Evolutionary conservation across 1,139 yeast species (phyloP).

Genomic region (Protomyces inouyei): DNA sequence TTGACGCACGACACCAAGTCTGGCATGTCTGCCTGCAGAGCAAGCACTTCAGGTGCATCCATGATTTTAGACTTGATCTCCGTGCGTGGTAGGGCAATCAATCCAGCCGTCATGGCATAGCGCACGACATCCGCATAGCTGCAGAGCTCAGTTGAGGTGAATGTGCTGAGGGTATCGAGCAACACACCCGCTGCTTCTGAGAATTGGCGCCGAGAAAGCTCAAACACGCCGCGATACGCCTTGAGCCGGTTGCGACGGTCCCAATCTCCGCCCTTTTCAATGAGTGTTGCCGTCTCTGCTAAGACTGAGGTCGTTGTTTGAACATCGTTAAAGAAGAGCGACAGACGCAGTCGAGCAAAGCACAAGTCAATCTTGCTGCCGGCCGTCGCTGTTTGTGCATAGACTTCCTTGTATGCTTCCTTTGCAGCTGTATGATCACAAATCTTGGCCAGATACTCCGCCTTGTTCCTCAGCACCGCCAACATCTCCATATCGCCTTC

Average conservation of each 20-base stretch:
- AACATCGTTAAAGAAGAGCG: conserved; percentile 80
- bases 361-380: conserved; percentile 73
- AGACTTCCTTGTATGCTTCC: conserved; percentile 65
- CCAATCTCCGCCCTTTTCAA: conserved; percentile 99
- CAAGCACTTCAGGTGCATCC: conserved; percentile 89
- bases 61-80: conserved; percentile 78
- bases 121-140: conserved; percentile 86
- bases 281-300: conserved; percentile 62
- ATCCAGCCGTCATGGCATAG: conserved; percentile 82
- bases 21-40: conserved; percentile 68
- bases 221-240: conserved; percentile 81
- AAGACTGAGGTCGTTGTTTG: conserved; percentile 64
- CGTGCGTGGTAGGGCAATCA: conserved; percentile 73
- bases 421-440: conserved; percentile 73
- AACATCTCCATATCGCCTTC: conserved; percentile 85
- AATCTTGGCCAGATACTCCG: conserved; percentile 79
- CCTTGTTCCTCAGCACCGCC: conserved; percentile 71
- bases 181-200: conserved; percentile 74
- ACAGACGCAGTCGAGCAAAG: conserved; percentile 76
- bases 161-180: conserved; percentile 89
- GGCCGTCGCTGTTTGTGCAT: conserved; percentile 80
- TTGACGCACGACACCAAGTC: conserved; percentile 81
- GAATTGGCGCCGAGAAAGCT: conserved; percentile 80
- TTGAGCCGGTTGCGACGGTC: conserved; percentile 93
- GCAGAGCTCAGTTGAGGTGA: conserved; percentile 89